phyloP scores from a whole-genome alignment of 2,329 filamentous ascomycete species.

The Diaporthe ilicicola region DNA sequence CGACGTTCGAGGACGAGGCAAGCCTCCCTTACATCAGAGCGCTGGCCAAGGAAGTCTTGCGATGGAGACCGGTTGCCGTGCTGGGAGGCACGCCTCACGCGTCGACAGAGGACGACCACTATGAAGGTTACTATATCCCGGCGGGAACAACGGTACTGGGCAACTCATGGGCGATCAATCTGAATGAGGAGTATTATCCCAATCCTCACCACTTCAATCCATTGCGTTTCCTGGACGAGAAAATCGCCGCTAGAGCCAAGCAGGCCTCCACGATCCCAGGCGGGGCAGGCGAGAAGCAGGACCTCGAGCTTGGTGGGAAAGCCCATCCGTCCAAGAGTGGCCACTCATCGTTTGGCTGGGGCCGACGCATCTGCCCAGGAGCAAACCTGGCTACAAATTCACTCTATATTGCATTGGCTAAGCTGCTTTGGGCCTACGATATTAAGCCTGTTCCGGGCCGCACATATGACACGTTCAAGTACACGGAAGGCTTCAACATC shows the following conservation, averaged over 20 bases:
- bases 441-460: conserved; percentile 35
- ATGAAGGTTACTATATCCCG: conserved; percentile 58
- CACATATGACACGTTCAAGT: conserved; percentile 36
- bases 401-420: conserved; percentile 43
- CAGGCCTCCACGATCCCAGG: neutral
- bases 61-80: conserved; percentile 52
- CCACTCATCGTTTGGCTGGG: conserved; percentile 57
- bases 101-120: conserved; percentile 56
- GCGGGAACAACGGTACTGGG: conserved; percentile 53
- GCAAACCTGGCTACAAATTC: conserved; percentile 36
- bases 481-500: conserved; percentile 38
- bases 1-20: conserved; percentile 42
- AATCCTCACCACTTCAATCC: conserved; percentile 38
- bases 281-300: neutral
- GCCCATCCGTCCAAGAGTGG: conserved; percentile 38
- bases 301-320: conserved; percentile 20
- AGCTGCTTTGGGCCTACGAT: conserved; percentile 56
- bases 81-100: conserved; percentile 56
- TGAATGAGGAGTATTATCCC: conserved; percentile 36
- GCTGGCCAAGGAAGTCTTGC: conserved; percentile 43
- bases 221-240: conserved; percentile 33
- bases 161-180: conserved; percentile 44
- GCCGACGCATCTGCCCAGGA: conserved; percentile 47
- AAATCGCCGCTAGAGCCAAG: conserved; percentile 29
- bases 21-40: conserved; percentile 45